phyloP scores from a whole-genome alignment of 2,329 filamentous ascomycete genomes.

The Talaromyces atroroseus region DNA sequence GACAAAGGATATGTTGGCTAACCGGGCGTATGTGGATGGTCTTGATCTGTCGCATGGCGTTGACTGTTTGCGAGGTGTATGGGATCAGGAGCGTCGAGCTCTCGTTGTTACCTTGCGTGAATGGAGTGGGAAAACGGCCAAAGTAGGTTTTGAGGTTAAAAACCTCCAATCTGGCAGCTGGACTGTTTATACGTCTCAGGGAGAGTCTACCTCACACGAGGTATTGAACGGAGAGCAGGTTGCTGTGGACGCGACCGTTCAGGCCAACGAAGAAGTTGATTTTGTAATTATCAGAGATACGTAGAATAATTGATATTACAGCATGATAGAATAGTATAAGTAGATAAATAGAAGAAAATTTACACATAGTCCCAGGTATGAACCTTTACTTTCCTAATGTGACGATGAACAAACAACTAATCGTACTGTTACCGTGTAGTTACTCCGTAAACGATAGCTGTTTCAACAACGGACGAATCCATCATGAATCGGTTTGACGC shows the following conservation, averaged over 20 bases:
- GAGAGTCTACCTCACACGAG: not conserved
- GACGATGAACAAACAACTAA: no score
- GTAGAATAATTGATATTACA: not conserved
- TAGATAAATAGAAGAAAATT: no score
- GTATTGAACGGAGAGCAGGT: not conserved
- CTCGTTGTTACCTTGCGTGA: constrained; percentile 11
- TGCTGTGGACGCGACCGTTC: not conserved
- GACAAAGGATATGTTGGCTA: constrained; percentile 10
- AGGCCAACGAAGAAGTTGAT: not conserved
- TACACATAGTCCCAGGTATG: no score
- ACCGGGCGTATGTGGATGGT: constrained; percentile 23
- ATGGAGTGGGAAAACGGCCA: not conserved
- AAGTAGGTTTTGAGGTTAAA: not conserved
- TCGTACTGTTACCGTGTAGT: no score
- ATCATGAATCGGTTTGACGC: no score
- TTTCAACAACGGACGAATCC: no score
- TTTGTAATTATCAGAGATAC: not conserved
- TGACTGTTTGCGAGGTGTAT: constrained; percentile 21
- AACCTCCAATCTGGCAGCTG: not conserved
- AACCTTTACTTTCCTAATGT: no score
- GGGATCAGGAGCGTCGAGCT: constrained; percentile 16
- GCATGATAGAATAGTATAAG: no score
- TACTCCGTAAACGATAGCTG: no score
- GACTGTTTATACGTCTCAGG: not conserved
- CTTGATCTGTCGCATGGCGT: constrained; percentile 18